Percentiles rank a stretch among this genome's conserved stretches.
Conservation (phyloP, 345 rosid species). For the Ricinus communis region DNA sequence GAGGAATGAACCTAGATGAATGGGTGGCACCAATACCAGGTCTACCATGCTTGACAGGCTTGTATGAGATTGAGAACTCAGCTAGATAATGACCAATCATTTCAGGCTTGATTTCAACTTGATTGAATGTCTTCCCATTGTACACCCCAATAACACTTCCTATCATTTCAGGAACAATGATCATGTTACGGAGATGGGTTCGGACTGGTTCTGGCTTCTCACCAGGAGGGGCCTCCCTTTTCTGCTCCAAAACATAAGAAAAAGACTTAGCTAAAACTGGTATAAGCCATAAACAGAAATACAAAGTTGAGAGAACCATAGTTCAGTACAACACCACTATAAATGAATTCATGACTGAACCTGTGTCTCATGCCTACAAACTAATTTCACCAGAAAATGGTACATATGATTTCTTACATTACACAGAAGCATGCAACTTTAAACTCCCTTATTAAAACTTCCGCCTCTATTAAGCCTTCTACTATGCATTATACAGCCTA, state of each 20-base stretch:
- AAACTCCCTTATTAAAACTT: not conserved
- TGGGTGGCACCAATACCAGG: slow-evolving; percentile 99
- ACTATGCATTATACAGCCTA: too few species aligned
- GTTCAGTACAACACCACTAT: not conserved
- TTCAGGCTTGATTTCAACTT: slow-evolving; percentile 94
- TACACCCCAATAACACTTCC: slow-evolving; percentile 92
- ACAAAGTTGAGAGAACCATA: not conserved
- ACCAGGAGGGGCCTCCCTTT: slow-evolving; percentile 93
- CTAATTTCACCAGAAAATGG: not conserved
- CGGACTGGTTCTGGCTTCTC: slow-evolving; percentile 96
- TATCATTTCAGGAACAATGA: slow-evolving; percentile 95
- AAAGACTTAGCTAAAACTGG: not conserved
- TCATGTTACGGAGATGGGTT: slow-evolving; percentile 86
- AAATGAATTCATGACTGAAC: not conserved
- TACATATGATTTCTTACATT: not conserved
- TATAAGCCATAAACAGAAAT: not conserved
- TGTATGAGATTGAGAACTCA: slow-evolving; percentile 37
- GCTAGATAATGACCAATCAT: slow-evolving; percentile 56
- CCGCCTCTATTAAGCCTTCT: not conserved
- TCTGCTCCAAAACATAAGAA: slow-evolving; percentile 41
- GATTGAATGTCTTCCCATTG: slow-evolving; percentile 95
- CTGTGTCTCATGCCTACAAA: not conserved
- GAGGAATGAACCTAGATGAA: slow-evolving; percentile 96
- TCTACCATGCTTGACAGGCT: slow-evolving; percentile 95
- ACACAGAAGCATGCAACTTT: not conserved